These are phyloP conservation scores for Dacryopinax primogenitus DNA, from an alignment of 768 basidiomycete species.

Conservation along the genomic window DNA sequence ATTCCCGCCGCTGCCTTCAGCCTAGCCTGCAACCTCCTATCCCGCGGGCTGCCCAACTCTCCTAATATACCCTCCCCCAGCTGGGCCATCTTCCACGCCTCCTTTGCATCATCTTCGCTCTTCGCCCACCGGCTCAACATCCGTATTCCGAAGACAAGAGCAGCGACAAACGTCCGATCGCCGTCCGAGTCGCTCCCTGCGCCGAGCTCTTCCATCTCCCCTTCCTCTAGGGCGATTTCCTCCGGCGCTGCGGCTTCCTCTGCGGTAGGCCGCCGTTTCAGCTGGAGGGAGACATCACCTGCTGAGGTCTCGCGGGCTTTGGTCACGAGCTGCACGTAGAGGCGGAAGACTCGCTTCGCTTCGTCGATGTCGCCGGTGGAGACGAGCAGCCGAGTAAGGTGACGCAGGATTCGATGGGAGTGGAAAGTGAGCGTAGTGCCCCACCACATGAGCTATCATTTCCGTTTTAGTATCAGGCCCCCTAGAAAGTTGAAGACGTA, in stretches of 20 bases:
- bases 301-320: slow-evolving; percentile 59
- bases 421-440: slow-evolving; percentile 89
- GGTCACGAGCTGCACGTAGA: slow-evolving; percentile 74
- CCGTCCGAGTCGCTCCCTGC: slow-evolving; percentile 42
- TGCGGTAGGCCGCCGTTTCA: slow-evolving; percentile 21
- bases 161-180: slow-evolving; percentile 61
- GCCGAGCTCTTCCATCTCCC: slow-evolving; percentile 13
- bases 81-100: slow-evolving; percentile 46
- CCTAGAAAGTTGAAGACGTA: slow-evolving; percentile 29
- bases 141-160: slow-evolving; percentile 60
- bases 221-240: slow-evolving; percentile 14
- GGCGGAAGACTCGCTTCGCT: slow-evolving; percentile 57
- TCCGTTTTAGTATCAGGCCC: background rate
- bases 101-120: slow-evolving; percentile 32
- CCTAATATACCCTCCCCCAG: slow-evolving; percentile 37
- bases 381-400: slow-evolving; percentile 64
- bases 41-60: slow-evolving; percentile 8
- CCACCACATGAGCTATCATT: slow-evolving; percentile 73
- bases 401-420: slow-evolving; percentile 69
- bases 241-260: slow-evolving; percentile 17
- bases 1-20: slow-evolving; percentile 41
- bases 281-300: slow-evolving; percentile 25
- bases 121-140: slow-evolving; percentile 46
- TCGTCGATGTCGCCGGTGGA: slow-evolving; percentile 46
- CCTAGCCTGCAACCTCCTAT: slow-evolving; percentile 18